Conservation (phyloP, 495 filamentous ascomycete species). For the Staphylotrichum tortipilum region DNA sequence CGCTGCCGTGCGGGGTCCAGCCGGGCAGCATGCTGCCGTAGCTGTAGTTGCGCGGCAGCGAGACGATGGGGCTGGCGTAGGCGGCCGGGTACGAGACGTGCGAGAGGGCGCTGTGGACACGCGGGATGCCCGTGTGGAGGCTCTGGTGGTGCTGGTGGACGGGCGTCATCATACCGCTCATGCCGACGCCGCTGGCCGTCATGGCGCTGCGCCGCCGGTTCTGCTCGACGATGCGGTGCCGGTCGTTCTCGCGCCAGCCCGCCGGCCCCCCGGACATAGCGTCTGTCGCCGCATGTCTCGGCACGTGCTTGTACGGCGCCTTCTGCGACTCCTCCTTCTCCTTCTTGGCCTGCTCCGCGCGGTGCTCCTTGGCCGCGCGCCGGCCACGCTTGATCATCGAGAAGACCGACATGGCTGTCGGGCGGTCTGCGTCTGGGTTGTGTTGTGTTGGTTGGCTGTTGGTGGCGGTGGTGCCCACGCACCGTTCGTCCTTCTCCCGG, state of each 20-base stretch:
- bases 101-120: constrained; percentile 35
- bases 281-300: constrained; percentile 49
- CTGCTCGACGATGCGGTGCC: constrained; percentile 34
- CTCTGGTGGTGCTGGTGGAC: too few relatives aligned
- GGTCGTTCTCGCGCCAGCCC: constrained; percentile 36
- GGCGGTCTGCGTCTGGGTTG: too few relatives aligned
- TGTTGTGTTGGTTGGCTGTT: neutral
- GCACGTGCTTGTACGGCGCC: constrained; percentile 46
- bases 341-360: constrained; percentile 35
- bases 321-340: constrained; percentile 32
- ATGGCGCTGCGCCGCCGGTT: constrained; percentile 36
- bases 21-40: constrained; percentile 30
- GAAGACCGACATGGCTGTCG: constrained; percentile 42
- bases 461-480: too few relatives aligned
- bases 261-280: constrained; percentile 46
- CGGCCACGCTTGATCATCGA: constrained; percentile 39
- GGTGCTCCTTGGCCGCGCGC: constrained; percentile 43
- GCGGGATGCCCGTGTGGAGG: constrained; percentile 31
- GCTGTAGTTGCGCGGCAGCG: constrained; percentile 35
- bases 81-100: constrained; percentile 35
- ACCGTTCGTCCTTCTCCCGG: too few relatives aligned
- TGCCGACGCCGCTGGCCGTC: constrained; percentile 24
- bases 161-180: constrained; percentile 23
- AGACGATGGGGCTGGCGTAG: constrained; percentile 33
- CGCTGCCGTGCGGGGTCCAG: constrained; percentile 16